Evolutionary conservation across 805 yeast species (phyloP).

Genomic region (Kuraishia piskuri): DNA sequence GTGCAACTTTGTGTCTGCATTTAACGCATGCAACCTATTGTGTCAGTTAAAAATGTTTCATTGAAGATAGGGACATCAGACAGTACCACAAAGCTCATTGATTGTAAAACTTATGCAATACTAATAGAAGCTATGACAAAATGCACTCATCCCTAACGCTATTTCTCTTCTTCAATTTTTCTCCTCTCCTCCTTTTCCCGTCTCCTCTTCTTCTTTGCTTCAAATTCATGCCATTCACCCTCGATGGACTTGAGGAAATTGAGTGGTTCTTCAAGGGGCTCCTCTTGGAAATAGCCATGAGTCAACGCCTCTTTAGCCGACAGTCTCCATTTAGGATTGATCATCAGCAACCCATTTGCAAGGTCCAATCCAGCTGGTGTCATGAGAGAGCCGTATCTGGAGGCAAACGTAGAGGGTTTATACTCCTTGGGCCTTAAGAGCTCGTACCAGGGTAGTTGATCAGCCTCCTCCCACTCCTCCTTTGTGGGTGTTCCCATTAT

Average conservation of each 20-base stretch:
- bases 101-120: not conserved
- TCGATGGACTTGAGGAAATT: conserved; percentile 42
- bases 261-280: conserved; percentile 58
- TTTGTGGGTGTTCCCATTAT: conserved; percentile 81
- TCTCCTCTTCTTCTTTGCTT: conserved; percentile 72
- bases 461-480: conserved; percentile 71
- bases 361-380: conserved; percentile 51
- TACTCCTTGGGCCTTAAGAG: conserved; percentile 54
- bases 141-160: not conserved
- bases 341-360: conserved; percentile 50
- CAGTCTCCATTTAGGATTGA: conserved; percentile 64
- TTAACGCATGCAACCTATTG: too few relatives aligned
- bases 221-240: conserved; percentile 97
- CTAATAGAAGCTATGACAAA: too few relatives aligned
- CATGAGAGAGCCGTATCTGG: conserved; percentile 34
- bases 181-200: conserved; percentile 14
- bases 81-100: too few relatives aligned
- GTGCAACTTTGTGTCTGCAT: too few relatives aligned
- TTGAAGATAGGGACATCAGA: too few relatives aligned
- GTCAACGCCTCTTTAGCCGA: conserved; percentile 62
- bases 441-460: conserved; percentile 86
- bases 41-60: too few relatives aligned
- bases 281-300: conserved; percentile 63
- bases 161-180: not conserved
- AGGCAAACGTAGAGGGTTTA: conserved; percentile 29